Conservation (phyloP, 768 basidiomycete species). For the Boletus tylopilopsis region DNA sequence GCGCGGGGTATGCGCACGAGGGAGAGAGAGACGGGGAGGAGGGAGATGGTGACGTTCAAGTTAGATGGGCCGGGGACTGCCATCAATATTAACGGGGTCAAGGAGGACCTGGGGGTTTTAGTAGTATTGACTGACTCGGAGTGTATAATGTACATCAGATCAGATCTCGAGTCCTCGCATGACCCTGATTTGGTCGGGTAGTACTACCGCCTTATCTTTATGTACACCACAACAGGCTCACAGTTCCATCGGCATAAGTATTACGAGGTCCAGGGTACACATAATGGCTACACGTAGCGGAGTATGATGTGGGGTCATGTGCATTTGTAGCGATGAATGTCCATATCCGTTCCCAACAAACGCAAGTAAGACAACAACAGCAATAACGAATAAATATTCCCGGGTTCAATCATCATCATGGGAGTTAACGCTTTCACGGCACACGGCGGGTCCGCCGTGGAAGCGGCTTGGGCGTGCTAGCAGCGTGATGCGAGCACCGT, state of each 20-base stretch:
- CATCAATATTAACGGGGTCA: constrained; percentile 18
- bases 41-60: constrained; percentile 61
- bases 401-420: background rate
- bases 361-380: constrained; percentile 26
- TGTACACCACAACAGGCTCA: background rate
- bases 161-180: background rate
- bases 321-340: constrained; percentile 2
- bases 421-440: constrained; percentile 4
- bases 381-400: constrained; percentile 35
- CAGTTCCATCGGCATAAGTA: background rate
- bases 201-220: constrained; percentile 8
- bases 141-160: constrained; percentile 17
- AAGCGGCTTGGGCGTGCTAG: constrained; percentile 11
- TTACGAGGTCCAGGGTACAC: constrained; percentile 6
- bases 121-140: constrained; percentile 1
- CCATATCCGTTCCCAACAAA: constrained; percentile 7
- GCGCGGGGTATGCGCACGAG: constrained; percentile 73
- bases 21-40: constrained; percentile 67
- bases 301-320: too few species aligned
- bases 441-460: constrained; percentile 13
- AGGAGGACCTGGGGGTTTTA: background rate
- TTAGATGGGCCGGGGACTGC: constrained; percentile 22
- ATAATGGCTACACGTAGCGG: constrained; percentile 10
- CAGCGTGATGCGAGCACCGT: constrained; percentile 16
- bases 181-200: too few species aligned